Percentiles rank a stretch among this genome's conserved stretches.
phyloP scores from a whole-genome alignment of 306 rosid species.

The Fragaria iinumae region DNA sequence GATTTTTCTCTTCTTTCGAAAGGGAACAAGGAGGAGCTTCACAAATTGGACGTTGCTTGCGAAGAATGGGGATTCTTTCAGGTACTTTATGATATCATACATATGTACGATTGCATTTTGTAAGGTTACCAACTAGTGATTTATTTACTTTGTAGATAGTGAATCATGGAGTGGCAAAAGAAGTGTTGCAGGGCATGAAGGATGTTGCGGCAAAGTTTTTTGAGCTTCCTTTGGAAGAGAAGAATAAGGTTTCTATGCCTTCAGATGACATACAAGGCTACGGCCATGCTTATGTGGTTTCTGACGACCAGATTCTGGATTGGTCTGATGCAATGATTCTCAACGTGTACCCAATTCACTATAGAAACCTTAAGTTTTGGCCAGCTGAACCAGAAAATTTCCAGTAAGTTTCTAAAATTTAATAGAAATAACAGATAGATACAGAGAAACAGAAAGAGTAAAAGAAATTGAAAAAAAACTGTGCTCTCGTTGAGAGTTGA shows the following conservation, averaged over 20 bases:
- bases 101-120: no score
- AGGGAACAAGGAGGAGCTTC: conserved; percentile 33
- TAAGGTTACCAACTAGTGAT: no score
- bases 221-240: conserved; percentile 5
- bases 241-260: not conserved
- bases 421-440: not conserved
- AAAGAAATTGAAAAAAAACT: no score
- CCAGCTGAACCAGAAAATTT: conserved; percentile 26
- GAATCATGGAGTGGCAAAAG: not conserved
- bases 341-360: conserved; percentile 8
- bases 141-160: no score
- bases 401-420: conserved; percentile 14
- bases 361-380: conserved; percentile 35
- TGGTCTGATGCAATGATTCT: not conserved
- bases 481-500: not conserved
- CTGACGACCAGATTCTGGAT: not conserved
- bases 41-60: conserved; percentile 42
- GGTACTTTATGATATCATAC: conserved; percentile 7
- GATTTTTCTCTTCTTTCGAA: conserved; percentile 38
- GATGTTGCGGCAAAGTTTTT: not conserved
- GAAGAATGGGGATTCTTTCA: conserved; percentile 49
- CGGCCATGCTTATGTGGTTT: not conserved
- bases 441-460: no score
- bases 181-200: not conserved
- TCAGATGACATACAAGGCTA: not conserved